phyloP scores from a whole-genome alignment of 768 basidiomycete genomes.

The Boletus pseudopeckii region DNA sequence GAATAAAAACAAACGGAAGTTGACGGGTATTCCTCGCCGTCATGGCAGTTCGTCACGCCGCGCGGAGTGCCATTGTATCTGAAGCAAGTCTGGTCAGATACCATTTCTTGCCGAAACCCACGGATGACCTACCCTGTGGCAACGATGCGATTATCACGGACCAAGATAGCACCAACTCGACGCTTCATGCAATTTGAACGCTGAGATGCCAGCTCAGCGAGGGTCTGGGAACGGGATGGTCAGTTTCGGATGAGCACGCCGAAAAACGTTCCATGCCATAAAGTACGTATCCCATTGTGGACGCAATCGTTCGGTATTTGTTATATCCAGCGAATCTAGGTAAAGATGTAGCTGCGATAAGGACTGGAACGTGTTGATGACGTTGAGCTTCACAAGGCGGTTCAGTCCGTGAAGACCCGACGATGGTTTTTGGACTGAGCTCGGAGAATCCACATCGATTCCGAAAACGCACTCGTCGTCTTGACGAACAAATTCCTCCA shows the following conservation, averaged over 20 bases:
- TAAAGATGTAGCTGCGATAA: conserved; percentile 54
- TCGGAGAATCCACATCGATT: conserved; percentile 10
- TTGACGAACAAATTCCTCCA: conserved; percentile 72
- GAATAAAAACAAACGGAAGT: conserved; percentile 28
- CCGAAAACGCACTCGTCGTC: conserved; percentile 74
- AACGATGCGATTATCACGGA: conserved; percentile 75
- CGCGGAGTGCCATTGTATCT: conserved; percentile 97
- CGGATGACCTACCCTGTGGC: conserved; percentile 61
- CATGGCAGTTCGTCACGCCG: conserved; percentile 81
- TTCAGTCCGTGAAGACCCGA: conserved; percentile 20
- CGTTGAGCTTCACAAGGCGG: conserved; percentile 56
- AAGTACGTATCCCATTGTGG: conserved; percentile 97
- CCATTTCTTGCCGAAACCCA: background rate
- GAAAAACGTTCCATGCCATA: conserved; percentile 58
- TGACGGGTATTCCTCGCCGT: conserved; percentile 15
- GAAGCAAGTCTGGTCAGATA: conserved; percentile 2
- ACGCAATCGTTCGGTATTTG: conserved; percentile 70
- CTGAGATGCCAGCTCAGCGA: conserved; percentile 85
- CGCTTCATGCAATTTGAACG: conserved; percentile 97
- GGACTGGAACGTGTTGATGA: conserved; percentile 62
- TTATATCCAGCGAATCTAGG: conserved; percentile 65
- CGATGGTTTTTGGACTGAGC: conserved; percentile 13
- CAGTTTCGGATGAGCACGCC: background rate
- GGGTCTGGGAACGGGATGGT: conserved; percentile 49
- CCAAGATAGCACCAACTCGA: conserved; percentile 90